A percentile compares a stretch with the other conserved stretches of the same genome.
Conservation (phyloP, 495 filamentous ascomycete genomes). For the Annulohypoxylon stygium region DNA sequence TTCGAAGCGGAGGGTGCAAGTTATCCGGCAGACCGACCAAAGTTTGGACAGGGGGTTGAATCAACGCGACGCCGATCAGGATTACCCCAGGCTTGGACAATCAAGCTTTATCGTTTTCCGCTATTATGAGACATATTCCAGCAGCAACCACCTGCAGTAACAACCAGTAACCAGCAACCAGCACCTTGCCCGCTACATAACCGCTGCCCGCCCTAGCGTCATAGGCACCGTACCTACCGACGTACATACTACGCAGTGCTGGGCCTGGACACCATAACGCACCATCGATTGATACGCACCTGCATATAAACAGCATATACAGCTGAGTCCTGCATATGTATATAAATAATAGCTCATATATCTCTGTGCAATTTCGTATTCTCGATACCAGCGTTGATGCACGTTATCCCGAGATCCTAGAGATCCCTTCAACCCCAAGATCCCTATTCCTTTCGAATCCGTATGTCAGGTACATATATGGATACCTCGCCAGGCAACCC, state of each 20-base stretch:
- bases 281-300: neutral
- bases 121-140: constrained; percentile 11
- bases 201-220: neutral
- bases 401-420: neutral
- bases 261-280: no score
- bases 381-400: neutral
- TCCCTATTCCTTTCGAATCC: neutral
- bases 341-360: constrained; percentile 5
- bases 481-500: neutral
- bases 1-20: constrained; percentile 17
- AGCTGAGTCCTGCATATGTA: constrained; percentile 2
- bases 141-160: neutral
- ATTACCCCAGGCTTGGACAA: constrained; percentile 16
- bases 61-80: constrained; percentile 37
- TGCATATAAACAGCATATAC: neutral
- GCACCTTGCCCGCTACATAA: neutral
- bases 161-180: no score
- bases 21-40: constrained; percentile 34
- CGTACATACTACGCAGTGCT: neutral
- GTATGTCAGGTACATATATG: neutral
- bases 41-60: constrained; percentile 31
- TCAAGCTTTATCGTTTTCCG: constrained; percentile 6
- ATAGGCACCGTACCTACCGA: constrained; percentile 4
- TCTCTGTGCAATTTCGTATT: constrained; percentile 1
- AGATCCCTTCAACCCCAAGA: neutral